Percentiles rank a stretch among this genome's conserved stretches.
Evolutionary conservation across 2,329 filamentous ascomycete genomes (phyloP).

Genomic region (Verticillium alfalfae): DNA sequence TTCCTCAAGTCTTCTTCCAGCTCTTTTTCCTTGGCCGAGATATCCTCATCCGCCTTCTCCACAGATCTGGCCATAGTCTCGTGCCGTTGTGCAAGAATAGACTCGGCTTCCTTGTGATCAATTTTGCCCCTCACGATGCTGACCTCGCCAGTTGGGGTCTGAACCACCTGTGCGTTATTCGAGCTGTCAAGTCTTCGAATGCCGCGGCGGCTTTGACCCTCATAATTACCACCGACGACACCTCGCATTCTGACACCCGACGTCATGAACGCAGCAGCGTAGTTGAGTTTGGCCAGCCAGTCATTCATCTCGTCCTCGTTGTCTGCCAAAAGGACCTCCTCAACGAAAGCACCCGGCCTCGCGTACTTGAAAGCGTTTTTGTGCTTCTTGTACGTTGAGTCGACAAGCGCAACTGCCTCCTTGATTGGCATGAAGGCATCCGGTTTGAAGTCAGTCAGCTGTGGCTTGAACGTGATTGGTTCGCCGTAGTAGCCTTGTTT

Average conservation of each 20-base stretch:
- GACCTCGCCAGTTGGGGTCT: conserved; percentile 68
- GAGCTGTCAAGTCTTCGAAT: conserved; percentile 66
- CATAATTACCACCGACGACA: conserved; percentile 77
- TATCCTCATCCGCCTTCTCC: conserved; percentile 72
- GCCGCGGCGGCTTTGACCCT: conserved; percentile 70
- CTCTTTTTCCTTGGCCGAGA: conserved; percentile 67
- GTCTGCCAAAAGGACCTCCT: conserved; percentile 88
- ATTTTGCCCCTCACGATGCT: conserved; percentile 68
- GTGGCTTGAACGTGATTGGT: conserved; percentile 85
- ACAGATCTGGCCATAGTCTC: conserved; percentile 83
- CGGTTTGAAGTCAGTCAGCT: conserved; percentile 86
- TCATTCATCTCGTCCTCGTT: conserved; percentile 91
- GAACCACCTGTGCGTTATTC: conserved; percentile 52
- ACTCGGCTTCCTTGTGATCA: conserved; percentile 76
- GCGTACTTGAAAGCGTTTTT: conserved; percentile 94
- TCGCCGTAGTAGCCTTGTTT: conserved; percentile 70
- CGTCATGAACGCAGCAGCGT: conserved; percentile 88
- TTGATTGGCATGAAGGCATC: conserved; percentile 92
- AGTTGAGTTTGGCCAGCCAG: conserved; percentile 94
- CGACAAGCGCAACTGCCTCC: conserved; percentile 81
- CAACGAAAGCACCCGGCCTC: conserved; percentile 68
- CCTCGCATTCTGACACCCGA: conserved; percentile 88
- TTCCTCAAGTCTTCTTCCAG: conserved; percentile 82
- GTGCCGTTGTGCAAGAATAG: conserved; percentile 76
- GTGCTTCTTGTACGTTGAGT: conserved; percentile 86